These are phyloP conservation scores for Debaryomyces hansenii DNA, from an alignment of 805 yeast genomes.

Conservation along the genomic window DNA sequence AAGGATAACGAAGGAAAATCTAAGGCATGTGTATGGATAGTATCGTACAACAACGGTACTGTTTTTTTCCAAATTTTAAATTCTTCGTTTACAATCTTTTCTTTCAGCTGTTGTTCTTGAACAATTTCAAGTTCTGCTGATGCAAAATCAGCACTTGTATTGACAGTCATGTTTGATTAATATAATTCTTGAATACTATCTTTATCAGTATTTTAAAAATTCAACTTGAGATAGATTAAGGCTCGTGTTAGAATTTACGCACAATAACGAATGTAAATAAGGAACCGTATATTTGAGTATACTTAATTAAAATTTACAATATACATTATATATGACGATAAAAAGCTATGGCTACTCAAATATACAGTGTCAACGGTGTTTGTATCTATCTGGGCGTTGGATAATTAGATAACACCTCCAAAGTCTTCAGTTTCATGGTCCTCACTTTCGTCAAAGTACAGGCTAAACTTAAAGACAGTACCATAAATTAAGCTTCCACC, in stretches of 20 bases:
- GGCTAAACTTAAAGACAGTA: constrained; percentile 78
- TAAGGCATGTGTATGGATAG: constrained; percentile 65
- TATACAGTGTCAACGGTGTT: no score
- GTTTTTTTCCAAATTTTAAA: constrained; percentile 81
- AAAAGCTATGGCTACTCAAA: no score
- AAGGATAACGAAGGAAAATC: constrained; percentile 73
- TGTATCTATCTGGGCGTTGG: no score
- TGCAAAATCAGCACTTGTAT: constrained; percentile 15
- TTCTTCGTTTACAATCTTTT: constrained; percentile 72
- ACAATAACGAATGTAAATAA: no score
- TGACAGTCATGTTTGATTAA: constrained; percentile 8
- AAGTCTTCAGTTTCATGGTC: constrained; percentile 26
- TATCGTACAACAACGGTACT: constrained; percentile 74
- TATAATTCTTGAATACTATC: background rate
- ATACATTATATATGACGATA: no score
- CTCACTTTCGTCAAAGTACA: constrained; percentile 59
- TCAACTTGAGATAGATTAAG: no score
- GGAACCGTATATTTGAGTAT: no score
- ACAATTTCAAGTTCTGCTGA: constrained; percentile 36
- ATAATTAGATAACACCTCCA: constrained; percentile 23
- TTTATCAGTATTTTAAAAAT: no score
- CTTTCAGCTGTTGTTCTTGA: constrained; percentile 52
- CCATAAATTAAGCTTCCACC: constrained; percentile 87
- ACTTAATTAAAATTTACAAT: no score
- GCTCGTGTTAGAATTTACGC: no score